Base-by-base conservation (phyloP, 108 stramenopile species). In the Nitzschia palea region DNA sequence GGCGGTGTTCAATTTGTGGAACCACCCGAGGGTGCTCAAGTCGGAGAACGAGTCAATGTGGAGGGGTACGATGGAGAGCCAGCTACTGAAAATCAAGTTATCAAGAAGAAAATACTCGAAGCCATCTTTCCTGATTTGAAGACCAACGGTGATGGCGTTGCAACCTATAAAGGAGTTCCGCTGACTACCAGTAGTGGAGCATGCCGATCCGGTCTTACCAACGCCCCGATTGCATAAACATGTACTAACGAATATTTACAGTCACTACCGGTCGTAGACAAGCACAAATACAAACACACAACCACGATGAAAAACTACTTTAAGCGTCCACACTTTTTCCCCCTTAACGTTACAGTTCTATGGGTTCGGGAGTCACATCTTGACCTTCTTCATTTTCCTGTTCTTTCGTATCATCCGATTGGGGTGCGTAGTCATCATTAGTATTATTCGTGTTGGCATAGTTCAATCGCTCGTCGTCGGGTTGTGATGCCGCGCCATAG, bases 91-190 rank as follows among this genome's bases (percentile, higher is more conserved):
- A 88, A 92, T 48, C 87, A 88, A 61, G 63, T 96, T 23, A 59
- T 71, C 18, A 96, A 97, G 78, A 96, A 95, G 89, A 96, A 97
- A 78, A 88, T 95, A 45, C 74, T 95, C 30, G 92, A 96, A 42
- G 70, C 51, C 5, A 78, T 96, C 30, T 87, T 83, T 43, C 83
- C 83, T 0, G 85, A 89, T 40, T 60, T 86, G 12, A 73, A 59
- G 35, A 86, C 85, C 9, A 68, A 86, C 52, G 53, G 20, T 22
- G 51, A 65, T 4, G 88, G 88, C 8, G 81, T 82, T 29, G 84
- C 82, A 9, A 70, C 67, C 3, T 89, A 86, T 79, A 75, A 79
- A 62, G 85, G 79, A 22, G 55, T 72, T 23, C 77, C 82, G 26
- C 61, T 86, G 17, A 54, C 57, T 36, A 83, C 85, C 10, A 59